Base-by-base conservation (phyloP, 2,329 filamentous ascomycete species). In the Cryphonectria carpinicola region DNA sequence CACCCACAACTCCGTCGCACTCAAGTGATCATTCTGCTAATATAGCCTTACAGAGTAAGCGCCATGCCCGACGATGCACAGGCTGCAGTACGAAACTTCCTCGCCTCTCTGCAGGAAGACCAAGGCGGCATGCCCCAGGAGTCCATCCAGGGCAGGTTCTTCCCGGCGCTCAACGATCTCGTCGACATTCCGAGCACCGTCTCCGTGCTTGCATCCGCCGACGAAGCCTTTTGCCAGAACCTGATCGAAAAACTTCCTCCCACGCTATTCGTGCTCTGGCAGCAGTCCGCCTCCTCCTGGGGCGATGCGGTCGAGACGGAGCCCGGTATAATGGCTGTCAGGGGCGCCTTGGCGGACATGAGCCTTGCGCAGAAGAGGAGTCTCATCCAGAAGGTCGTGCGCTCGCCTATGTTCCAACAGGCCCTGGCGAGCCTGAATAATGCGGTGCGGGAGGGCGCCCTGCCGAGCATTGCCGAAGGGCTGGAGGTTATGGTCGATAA, bases 341-440 rank as follows among this genome's bases (percentile, higher is more conserved):
- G 91, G 75, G 90, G 91, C 54, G 93, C 93, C 39, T 90, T 93
- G 74, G 87, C 91, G 72, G 90, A 92, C 8, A 86, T 98, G 76
- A 91, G 88, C 68, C 80, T 91, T 10, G 86, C 86, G 3, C 91
- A 96, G 79, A 98, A 98, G 85, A 93, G 92, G 77, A 85, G 87
- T 32, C 87, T 98, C 17, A 81, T 99, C 60, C 91, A 90, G 79
- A 92, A 91, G 78, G 94, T 98, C 10, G 83, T 98, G 19, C 89
- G 93, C 74, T 97, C 93, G 74, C 95, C 96, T 25, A 96, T 99
- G 78, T 94, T 99, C 77, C 89, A 90, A 72, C 96, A 98, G 80
- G 95, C 93, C 75, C 82, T 98, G 54, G 89, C 90, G 0, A 96
- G 92, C 78, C 83, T 99, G 75, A 97, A 94, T 0, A 90, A 94